Evolutionary conservation across 1,284 basidiomycete genomes (phyloP), one percentile per base, ranked within the genome.

Genomic region (Erythrobasidium hasegawianum): DNA sequence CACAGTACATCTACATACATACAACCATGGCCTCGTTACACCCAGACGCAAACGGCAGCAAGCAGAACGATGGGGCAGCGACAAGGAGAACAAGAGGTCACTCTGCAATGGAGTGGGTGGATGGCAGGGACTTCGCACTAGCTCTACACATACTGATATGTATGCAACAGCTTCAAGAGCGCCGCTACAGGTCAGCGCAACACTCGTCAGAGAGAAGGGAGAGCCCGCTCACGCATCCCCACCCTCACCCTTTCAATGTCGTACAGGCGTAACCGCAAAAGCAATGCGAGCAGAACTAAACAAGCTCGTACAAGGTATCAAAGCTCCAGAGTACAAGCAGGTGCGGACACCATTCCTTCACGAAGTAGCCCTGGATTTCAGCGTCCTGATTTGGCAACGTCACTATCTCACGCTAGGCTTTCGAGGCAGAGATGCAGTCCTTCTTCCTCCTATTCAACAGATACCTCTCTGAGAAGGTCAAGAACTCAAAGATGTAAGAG

Each of bases 361-460:
- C 22, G 24, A 18, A 14, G 18, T 10, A 26, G 40, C 38, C 38
- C n/a, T 18, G 13, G 33, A 5, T 33, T 11, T 33, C 33, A 33
- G 11, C 33, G 33, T 14, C 13, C 40, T 45, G 38, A 8, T 7
- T 40, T 18, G 27, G 56, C 22, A 33, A 33, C 33, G 33, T 41
- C 9, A n/a, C 16, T 5, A 14, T 10, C 4, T 18, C 22, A 29
- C 13, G 33, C 57, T 78, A 95, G 90, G 88, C 88, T 18, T 97
- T 98, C 80, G 92, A 97, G 78, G 88, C 87, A 52, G 93, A 99
- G 82, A 98, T 98, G 96, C 89, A 95, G 76, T 87, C 89, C 69
- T 99, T 98, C 84, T 98, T 97, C 85, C 88, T 88, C 78, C 90
- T 99, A 76, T 99, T 98, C 83, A 97, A 93, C 77, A 90, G 96